Conservation (phyloP, 169 alveolate species). For the Plasmodium malariae region DNA sequence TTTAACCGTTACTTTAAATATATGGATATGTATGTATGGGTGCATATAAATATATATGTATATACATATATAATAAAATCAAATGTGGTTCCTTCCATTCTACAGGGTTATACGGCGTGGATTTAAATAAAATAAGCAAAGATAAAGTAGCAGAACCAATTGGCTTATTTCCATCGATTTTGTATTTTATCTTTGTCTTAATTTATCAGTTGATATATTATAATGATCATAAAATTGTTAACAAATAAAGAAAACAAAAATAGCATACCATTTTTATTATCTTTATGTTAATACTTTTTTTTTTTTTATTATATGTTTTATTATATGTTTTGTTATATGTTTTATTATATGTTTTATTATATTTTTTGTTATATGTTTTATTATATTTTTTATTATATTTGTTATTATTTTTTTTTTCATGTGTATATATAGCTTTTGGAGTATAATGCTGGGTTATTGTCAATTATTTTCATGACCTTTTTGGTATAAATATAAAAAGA, state of each 20-base stretch:
- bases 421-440: conserved; percentile 79
- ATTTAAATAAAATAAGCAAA: conserved; percentile 76
- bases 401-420: neutral
- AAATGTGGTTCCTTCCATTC: neutral
- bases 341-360: too few relatives aligned
- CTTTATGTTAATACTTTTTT: conserved; percentile 25
- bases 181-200: conserved; percentile 86
- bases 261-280: neutral
- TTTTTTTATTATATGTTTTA: neutral
- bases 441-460: conserved; percentile 90
- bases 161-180: conserved; percentile 92
- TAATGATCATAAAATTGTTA: conserved; percentile 76
- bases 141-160: conserved; percentile 90
- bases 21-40: neutral
- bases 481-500: conserved; percentile 77
- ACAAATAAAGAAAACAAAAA: conserved; percentile 52
- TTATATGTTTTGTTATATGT: too few relatives aligned
- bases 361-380: too few relatives aligned
- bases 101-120: conserved; percentile 77
- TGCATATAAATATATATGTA: neutral
- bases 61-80: neutral
- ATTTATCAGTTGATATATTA: conserved; percentile 85
- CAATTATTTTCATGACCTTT: conserved; percentile 91
- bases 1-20: neutral
- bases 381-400: too few relatives aligned